These are phyloP conservation scores for Piedraia hortae DNA, from an alignment of 2,329 filamentous ascomycete species.

Conservation along the genomic window DNA sequence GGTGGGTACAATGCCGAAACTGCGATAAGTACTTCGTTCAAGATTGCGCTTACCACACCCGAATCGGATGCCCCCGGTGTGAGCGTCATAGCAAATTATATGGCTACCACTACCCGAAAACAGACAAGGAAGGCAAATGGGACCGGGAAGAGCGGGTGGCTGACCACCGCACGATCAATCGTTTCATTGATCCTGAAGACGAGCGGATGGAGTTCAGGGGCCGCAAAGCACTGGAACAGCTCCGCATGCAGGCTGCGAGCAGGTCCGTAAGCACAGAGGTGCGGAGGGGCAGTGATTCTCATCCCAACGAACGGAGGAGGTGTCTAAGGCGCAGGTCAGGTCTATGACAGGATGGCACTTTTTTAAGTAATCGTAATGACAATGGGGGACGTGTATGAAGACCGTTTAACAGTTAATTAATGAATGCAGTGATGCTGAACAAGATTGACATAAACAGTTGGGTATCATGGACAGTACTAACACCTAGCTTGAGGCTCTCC, in stretches of 20 bases:
- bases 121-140: slow-evolving; percentile 44
- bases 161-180: slow-evolving; percentile 67
- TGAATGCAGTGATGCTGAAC: too few species aligned
- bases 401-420: too few species aligned
- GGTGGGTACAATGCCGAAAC: slow-evolving; percentile 71
- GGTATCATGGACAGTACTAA: too few species aligned
- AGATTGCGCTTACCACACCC: slow-evolving; percentile 61
- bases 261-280: slow-evolving; percentile 4
- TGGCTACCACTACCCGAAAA: slow-evolving; percentile 89
- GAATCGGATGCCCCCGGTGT: slow-evolving; percentile 66
- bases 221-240: slow-evolving; percentile 9
- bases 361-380: neutral
- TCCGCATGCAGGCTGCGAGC: slow-evolving; percentile 8
- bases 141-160: slow-evolving; percentile 44
- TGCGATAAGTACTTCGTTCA: slow-evolving; percentile 69
- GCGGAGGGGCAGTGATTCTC: slow-evolving; percentile 5
- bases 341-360: slow-evolving; percentile 2
- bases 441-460: too few species aligned
- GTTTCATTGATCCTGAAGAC: slow-evolving; percentile 38
- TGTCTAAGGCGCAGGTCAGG: slow-evolving; percentile 4
- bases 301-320: slow-evolving; percentile 3
- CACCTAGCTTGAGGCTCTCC: too few species aligned
- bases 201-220: slow-evolving; percentile 12
- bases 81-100: slow-evolving; percentile 91
- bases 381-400: too few species aligned